Evolutionary conservation across 345 rosid genomes (phyloP), one percentile per base, ranked within the genome.

Genomic region (Salix caprea): DNA sequence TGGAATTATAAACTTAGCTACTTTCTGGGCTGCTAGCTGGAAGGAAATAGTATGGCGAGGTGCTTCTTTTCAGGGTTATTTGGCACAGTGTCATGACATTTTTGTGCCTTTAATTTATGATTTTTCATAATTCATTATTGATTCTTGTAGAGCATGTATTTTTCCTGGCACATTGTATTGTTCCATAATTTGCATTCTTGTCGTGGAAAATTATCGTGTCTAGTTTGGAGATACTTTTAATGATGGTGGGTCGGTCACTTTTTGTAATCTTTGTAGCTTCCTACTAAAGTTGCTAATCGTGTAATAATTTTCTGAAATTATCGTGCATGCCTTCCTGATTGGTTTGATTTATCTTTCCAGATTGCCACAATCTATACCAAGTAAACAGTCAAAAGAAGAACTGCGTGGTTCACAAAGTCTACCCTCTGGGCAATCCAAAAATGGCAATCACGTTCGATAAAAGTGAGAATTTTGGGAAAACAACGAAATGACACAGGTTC

Each of bases 311-410:
- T 1, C 10, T 66, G 4, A 26, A 28, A 5, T 16, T 0, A 14
- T 50, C 2, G 23, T 21, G 12, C 64, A 13, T 23, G 21, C 28
- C 52, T 56, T 39, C 28, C 48, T 67, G 5, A n/a, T 54, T 56
- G 69, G 64, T 40, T 65, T 66, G n/a, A 28, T 34, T 42, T 44
- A 28, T 60, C 44, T 16, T 36, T 74, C 68, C 83, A 84, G 88
- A 78, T 83, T 61, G 52, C 75, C 75, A 8, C 73, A 65, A 42
- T 78, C 82, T 26, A 30, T 50, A 52, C 70, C 79, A 30, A 83
- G 79, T 82, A 84, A 85, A 73, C 40, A 82, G 36, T 9, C 71
- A 18, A 87, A 82, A 78, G 83, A 82, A 67, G 73, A 85, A 56
- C 37, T 7, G 50, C 61, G 24, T 30, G 77, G 82, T 52, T 70